These are phyloP conservation scores for Penicillium sp. DNA, from an alignment of 2,329 filamentous ascomycete genomes.

Conservation along the genomic window DNA sequence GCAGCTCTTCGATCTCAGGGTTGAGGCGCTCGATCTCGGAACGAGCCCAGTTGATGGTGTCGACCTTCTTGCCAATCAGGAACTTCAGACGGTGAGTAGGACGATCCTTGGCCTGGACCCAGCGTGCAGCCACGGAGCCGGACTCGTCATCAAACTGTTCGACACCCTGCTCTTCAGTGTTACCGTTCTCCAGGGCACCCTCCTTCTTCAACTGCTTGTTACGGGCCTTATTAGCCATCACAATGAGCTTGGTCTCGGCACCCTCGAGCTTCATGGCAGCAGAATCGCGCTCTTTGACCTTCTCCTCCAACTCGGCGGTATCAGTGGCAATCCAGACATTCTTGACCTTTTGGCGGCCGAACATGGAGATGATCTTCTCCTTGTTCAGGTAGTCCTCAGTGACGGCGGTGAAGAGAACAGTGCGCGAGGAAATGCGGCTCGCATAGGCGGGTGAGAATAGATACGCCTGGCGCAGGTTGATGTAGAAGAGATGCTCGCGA, in stretches of 20 bases:
- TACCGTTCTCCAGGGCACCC: slow-evolving; percentile 44
- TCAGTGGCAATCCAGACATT: slow-evolving; percentile 83
- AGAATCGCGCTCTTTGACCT: slow-evolving; percentile 80
- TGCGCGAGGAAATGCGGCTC: slow-evolving; percentile 83
- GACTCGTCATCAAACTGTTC: slow-evolving; percentile 66
- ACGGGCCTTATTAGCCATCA: slow-evolving; percentile 72
- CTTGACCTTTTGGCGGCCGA: slow-evolving; percentile 75
- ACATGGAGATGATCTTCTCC: slow-evolving; percentile 75
- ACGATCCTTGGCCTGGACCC: slow-evolving; percentile 72
- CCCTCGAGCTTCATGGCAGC: slow-evolving; percentile 80
- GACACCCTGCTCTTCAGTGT: slow-evolving; percentile 46
- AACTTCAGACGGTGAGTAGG: slow-evolving; percentile 75
- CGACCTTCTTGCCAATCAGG: slow-evolving; percentile 82
- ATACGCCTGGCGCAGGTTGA: slow-evolving; percentile 92
- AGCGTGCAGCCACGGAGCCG: slow-evolving; percentile 72
- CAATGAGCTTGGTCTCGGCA: slow-evolving; percentile 84
- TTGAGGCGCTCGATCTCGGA: slow-evolving; percentile 75
- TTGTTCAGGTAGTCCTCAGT: slow-evolving; percentile 77
- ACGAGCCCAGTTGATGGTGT: slow-evolving; percentile 90
- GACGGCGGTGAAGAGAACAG: slow-evolving; percentile 85
- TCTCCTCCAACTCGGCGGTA: slow-evolving; percentile 73
- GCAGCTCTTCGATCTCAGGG: slow-evolving; percentile 69
- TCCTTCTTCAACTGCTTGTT: slow-evolving; percentile 68
- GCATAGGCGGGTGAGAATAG: slow-evolving; percentile 82
- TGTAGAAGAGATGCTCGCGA: slow-evolving; percentile 85